These are phyloP conservation scores for Haplosporangium sp. DNA, from an alignment of 371 early-diverging fungal genomes.

Conservation along the genomic window DNA sequence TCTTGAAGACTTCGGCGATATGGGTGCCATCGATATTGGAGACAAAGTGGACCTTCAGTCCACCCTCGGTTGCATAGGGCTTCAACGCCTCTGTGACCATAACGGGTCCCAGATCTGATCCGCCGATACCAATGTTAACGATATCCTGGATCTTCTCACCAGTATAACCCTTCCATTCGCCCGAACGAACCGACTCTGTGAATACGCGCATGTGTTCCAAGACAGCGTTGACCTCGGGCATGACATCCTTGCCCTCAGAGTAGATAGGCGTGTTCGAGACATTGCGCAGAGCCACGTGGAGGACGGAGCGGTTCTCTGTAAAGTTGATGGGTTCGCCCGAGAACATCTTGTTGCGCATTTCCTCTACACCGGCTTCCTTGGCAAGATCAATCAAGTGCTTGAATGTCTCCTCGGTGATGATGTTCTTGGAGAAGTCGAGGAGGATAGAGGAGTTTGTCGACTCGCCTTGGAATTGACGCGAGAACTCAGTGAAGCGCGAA, in stretches of 20 bases:
- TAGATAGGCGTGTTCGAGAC: conserved; percentile 81
- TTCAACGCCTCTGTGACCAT: conserved; percentile 98
- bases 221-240: conserved; percentile 95
- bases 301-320: conserved; percentile 97
- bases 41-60: conserved; percentile 92
- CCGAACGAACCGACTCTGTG: conserved; percentile 86
- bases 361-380: conserved; percentile 87
- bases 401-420: conserved; percentile 84
- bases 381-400: conserved; percentile 83
- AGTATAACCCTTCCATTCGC: conserved; percentile 95
- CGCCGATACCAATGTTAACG: conserved; percentile 99
- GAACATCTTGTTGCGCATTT: conserved; percentile 93
- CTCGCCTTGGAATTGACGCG: conserved; percentile 77
- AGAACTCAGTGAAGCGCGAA: conserved; percentile 82
- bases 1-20: conserved; percentile 90
- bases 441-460: conserved; percentile 77
- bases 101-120: conserved; percentile 99
- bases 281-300: conserved; percentile 97
- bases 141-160: conserved; percentile 95
- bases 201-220: conserved; percentile 93
- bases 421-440: conserved; percentile 96
- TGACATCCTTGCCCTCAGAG: conserved; percentile 88
- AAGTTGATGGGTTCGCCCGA: conserved; percentile 97
- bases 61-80: conserved; percentile 81
- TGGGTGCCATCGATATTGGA: conserved; percentile 99